A percentile compares a stretch with the other conserved stretches of the same genome.
Evolutionary conservation across 305 asterid genomes (phyloP).

Genomic region (Rubia occidens): DNA sequence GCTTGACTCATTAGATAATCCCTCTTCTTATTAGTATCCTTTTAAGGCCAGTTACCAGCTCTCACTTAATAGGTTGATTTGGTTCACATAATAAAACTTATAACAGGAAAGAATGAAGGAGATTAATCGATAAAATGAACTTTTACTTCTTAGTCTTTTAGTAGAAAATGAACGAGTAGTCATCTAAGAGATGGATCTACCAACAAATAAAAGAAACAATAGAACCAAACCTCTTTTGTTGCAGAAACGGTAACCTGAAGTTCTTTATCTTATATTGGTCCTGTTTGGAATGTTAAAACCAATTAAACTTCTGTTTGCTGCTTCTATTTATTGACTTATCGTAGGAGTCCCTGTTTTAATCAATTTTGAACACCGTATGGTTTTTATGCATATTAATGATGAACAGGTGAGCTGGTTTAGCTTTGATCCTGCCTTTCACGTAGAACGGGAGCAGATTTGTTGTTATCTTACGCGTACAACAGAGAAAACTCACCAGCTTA

Average conservation of each 20-base stretch:
- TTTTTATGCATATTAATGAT: constrained; percentile 19
- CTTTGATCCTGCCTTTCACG: constrained; percentile 82
- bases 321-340: not conserved
- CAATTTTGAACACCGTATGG: constrained; percentile 4
- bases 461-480: constrained; percentile 97
- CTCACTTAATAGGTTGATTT: not conserved
- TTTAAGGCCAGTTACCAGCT: not conserved
- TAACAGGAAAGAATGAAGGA: not conserved
- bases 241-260: too few relatives aligned
- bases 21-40: not conserved
- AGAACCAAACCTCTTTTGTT: not conserved
- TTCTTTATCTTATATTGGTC: not conserved
- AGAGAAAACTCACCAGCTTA: constrained; percentile 72
- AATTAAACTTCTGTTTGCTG: not conserved
- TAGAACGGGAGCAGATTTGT: constrained; percentile 87
- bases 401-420: constrained; percentile 94
- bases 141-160: not conserved
- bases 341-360: not conserved
- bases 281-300: not conserved
- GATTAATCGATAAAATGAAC: not conserved
- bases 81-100: not conserved
- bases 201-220: not conserved
- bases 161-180: not conserved
- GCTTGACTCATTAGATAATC: not conserved
- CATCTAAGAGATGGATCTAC: not conserved